These are phyloP conservation scores for Malassezia psittaci DNA, from an alignment of 1,284 basidiomycete species.

Conservation along the genomic window DNA sequence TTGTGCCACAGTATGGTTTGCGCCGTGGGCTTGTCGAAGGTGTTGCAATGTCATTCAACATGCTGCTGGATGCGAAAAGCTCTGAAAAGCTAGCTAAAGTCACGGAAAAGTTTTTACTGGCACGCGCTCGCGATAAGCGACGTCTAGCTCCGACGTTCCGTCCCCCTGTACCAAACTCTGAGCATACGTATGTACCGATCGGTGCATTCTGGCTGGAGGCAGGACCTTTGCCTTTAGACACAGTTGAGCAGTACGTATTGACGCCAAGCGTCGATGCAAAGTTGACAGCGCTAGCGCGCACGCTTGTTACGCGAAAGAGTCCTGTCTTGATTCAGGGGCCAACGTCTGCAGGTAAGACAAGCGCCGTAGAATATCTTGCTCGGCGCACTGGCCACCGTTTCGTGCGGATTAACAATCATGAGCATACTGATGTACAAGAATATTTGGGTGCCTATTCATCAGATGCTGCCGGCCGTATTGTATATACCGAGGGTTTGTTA, in stretches of 20 bases:
- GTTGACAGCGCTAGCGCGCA: slow-evolving; percentile 79
- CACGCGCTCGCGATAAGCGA: slow-evolving; percentile 63
- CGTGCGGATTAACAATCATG: slow-evolving; percentile 98
- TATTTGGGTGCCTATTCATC: slow-evolving; percentile 95
- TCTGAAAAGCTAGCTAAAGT: slow-evolving; percentile 59
- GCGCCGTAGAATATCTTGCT: slow-evolving; percentile 90
- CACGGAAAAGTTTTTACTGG: slow-evolving; percentile 69
- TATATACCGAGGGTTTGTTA: slow-evolving; percentile 80
- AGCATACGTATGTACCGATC: slow-evolving; percentile 57
- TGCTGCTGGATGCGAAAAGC: slow-evolving; percentile 75
- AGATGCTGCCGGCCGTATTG: slow-evolving; percentile 78
- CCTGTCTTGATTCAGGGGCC: slow-evolving; percentile 97
- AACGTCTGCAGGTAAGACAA: slow-evolving; percentile 94
- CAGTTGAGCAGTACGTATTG: slow-evolving; percentile 71
- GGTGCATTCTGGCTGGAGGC: slow-evolving; percentile 82
- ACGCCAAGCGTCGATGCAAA: slow-evolving; percentile 95
- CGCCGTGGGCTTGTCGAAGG: slow-evolving; percentile 89
- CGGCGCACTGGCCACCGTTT: slow-evolving; percentile 86
- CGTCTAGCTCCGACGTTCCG: slow-evolving; percentile 28
- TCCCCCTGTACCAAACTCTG: slow-evolving; percentile 26
- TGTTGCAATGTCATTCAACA: slow-evolving; percentile 92
- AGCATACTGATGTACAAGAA: slow-evolving; percentile 96
- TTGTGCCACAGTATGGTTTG: slow-evolving; percentile 62
- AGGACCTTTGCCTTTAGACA: slow-evolving; percentile 56
- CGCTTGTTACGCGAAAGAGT: slow-evolving; percentile 76